phyloP scores from a whole-genome alignment of 2,329 filamentous ascomycete species.

The Neofusicoccum kwambonambiense region DNA sequence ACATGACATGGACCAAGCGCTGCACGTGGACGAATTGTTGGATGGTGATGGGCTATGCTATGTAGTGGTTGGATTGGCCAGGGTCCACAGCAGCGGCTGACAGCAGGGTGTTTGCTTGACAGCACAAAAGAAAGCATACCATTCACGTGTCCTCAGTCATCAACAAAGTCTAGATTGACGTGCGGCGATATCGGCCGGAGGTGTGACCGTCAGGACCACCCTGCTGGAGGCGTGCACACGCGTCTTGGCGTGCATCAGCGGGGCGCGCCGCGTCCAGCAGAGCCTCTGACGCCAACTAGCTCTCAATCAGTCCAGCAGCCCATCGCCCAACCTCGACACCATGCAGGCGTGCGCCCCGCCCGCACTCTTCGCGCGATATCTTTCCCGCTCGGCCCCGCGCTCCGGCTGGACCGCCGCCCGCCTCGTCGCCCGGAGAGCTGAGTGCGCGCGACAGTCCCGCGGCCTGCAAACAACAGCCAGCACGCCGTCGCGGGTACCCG shows the following conservation, averaged over 20 bases:
- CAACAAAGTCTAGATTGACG: background rate
- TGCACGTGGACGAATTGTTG: background rate
- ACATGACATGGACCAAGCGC: background rate
- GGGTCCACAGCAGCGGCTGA: background rate
- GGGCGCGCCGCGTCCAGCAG: background rate
- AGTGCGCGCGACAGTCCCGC: background rate
- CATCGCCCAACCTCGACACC: background rate
- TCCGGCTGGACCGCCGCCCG: background rate
- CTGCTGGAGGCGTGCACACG: background rate
- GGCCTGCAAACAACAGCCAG: background rate
- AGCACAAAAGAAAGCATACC: background rate
- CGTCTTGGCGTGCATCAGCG: constrained; percentile 12
- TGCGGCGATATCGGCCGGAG: background rate
- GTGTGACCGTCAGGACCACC: background rate
- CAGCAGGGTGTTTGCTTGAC: background rate
- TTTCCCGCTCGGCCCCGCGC: background rate
- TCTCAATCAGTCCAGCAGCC: background rate
- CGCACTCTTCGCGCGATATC: background rate
- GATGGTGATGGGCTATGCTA: background rate
- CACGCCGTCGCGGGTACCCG: constrained; percentile 27
- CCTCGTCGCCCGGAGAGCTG: background rate
- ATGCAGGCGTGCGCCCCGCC: constrained; percentile 3
- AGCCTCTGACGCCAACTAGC: background rate
- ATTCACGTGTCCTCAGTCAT: background rate
- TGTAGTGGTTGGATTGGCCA: background rate